These are phyloP conservation scores for Gaeumannomyces sp. DNA, from an alignment of 2,329 filamentous ascomycete genomes.

Conservation along the genomic window DNA sequence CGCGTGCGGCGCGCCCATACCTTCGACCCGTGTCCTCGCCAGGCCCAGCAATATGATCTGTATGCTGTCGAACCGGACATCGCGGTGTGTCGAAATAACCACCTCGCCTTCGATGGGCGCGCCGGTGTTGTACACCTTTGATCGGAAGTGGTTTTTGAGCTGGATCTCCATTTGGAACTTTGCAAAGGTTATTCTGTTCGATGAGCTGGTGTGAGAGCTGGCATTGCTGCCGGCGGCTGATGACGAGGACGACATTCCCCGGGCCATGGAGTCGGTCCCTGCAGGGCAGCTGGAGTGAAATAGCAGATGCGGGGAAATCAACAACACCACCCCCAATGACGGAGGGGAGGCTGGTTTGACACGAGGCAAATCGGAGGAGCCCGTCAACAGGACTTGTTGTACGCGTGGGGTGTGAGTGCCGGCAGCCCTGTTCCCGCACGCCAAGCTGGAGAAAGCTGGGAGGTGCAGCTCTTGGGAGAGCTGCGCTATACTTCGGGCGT, in stretches of 20 bases:
- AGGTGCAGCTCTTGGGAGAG: not conserved
- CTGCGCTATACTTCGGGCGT: not conserved
- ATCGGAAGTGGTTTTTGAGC: constrained; percentile 46
- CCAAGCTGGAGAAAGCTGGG: not conserved
- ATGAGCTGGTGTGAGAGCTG: constrained; percentile 13
- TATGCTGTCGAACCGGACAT: constrained; percentile 43
- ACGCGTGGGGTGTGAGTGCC: not conserved
- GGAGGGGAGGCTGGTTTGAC: too few species aligned
- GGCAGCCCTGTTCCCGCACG: not conserved
- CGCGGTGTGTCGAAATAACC: constrained; percentile 36
- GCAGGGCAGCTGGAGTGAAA: constrained; percentile 15
- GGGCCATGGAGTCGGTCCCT: constrained; percentile 40
- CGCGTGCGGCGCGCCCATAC: constrained; percentile 40
- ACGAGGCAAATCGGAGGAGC: not conserved
- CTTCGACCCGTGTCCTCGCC: constrained; percentile 44
- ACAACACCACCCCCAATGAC: not conserved
- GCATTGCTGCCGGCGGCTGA: constrained; percentile 11
- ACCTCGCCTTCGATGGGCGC: constrained; percentile 44
- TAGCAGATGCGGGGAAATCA: not conserved
- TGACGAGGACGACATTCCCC: constrained; percentile 75
- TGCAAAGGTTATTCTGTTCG: constrained; percentile 16
- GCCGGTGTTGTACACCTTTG: constrained; percentile 51
- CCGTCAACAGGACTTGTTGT: not conserved
- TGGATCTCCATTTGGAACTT: constrained; percentile 40
- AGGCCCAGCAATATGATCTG: constrained; percentile 48